Evolutionary conservation across 441 rosid genomes (phyloP), one percentile per base, ranked within the genome.

Genomic region (Gossypium schwendimanii): DNA sequence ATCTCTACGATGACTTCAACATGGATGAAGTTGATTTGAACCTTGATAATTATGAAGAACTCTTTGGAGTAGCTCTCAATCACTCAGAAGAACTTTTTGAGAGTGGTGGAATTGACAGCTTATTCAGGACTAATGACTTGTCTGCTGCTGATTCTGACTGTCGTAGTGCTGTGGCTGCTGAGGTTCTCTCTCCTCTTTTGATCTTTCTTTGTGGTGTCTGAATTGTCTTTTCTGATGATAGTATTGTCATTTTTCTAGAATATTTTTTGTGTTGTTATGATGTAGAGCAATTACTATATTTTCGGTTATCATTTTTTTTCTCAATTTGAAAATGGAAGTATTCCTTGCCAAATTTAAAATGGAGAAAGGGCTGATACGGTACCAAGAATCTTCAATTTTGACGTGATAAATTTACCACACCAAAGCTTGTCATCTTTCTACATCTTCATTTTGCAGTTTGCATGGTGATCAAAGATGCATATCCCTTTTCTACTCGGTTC

Each of bases 21-120:
- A 91, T 93, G 93, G 97, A 91, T 84, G 98, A 93, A 79, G 67
- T 93, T 78, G 97, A 89, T 77, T 74, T 96, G 87, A 88, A 83
- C 77, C 81, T 91, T 33, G 98, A 96, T 82, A 88, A 89, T 77
- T 93, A 93, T 78, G 98, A 93, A 74, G 97, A 96, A 79, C 97
- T 96, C 68, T 96, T 96, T 72, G 97, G 97, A 36, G 77, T 82
- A 33, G 84, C 98, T 70, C 89, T 95, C 39, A 87, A 89, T 81
- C 83, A 89, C 63, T 81, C 96, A 0, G 96, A 88, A 76, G 91
- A 90, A 81, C 88, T 93, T 60, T 79, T 96, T 75, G 94, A 87
- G 77, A 88, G 89, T 81, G 89, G 89, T 73, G 98, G 98, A 52
- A 84, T 96, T 4, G 95, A 87, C 64, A 85, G 97, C 83, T 85